phyloP scores from a whole-genome alignment of 805 yeast species.

The Metschnikowia continentalis region DNA sequence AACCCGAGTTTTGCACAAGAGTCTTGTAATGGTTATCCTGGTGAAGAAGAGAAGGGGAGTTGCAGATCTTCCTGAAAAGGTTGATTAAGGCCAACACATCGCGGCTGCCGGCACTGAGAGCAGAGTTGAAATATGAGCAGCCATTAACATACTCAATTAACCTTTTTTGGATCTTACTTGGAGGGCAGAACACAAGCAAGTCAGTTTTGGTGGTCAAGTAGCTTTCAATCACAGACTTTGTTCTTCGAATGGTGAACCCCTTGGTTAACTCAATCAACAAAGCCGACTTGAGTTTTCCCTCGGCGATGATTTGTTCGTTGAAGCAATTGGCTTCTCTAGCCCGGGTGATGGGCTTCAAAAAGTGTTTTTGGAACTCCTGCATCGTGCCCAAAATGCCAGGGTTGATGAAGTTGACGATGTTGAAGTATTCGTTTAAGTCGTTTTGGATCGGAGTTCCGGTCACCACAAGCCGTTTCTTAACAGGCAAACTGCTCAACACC shows the following conservation, averaged over 20 bases:
- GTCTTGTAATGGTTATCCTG: conserved; percentile 38
- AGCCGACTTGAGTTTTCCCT: conserved; percentile 61
- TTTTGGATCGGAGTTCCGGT: conserved; percentile 95
- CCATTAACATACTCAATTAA: conserved; percentile 50
- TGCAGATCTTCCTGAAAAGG: conserved; percentile 74
- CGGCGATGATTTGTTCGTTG: conserved; percentile 42
- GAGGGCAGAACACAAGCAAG: conserved; percentile 70
- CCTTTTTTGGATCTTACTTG: conserved; percentile 56
- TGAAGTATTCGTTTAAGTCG: conserved; percentile 78
- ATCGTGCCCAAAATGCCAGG: conserved; percentile 75
- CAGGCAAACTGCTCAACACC: conserved; percentile 52
- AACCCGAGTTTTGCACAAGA: conserved; percentile 3
- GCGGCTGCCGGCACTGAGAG: conserved; percentile 29
- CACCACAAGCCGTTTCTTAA: conserved; percentile 57
- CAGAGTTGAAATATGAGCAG: conserved; percentile 30
- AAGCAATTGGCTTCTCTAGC: conserved; percentile 63
- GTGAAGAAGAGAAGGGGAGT: conserved; percentile 63
- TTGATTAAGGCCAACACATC: conserved; percentile 65
- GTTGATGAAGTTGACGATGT: conserved; percentile 75
- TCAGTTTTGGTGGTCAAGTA: conserved; percentile 76
- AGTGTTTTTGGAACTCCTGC: conserved; percentile 54
- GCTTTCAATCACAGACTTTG: conserved; percentile 50
- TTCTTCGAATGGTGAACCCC: conserved; percentile 68
- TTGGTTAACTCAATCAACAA: conserved; percentile 62
- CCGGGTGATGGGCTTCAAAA: conserved; percentile 63